Percentiles rank a stretch among this genome's conserved stretches.
These are phyloP conservation scores for Kwoniella botswanensis DNA, from an alignment of 768 basidiomycete genomes.

Conservation along the genomic window DNA sequence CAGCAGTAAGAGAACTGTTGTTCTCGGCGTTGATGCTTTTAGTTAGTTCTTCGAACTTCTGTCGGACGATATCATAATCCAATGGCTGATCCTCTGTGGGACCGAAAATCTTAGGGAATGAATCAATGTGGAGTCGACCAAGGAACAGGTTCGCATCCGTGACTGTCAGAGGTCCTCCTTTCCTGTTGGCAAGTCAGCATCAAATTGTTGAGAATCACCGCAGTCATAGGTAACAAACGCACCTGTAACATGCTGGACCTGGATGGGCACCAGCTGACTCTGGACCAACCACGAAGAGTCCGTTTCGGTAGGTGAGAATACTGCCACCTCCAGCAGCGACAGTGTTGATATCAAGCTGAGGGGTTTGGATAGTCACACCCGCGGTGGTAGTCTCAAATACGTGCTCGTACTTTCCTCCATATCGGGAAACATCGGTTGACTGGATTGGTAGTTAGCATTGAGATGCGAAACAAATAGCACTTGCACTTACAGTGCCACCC, in stretches of 20 bases:
- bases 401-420: conserved; percentile 85
- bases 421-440: conserved; percentile 77
- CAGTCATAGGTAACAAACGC: neutral
- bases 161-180: conserved; percentile 75
- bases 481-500: conserved; percentile 65
- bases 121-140: conserved; percentile 32
- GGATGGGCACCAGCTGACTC: conserved; percentile 59
- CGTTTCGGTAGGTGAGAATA: conserved; percentile 83
- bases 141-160: conserved; percentile 52
- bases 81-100: conserved; percentile 82
- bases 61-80: conserved; percentile 76
- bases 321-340: conserved; percentile 83
- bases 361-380: conserved; percentile 46
- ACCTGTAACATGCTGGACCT: conserved; percentile 27
- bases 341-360: conserved; percentile 51
- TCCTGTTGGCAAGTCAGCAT: conserved; percentile 86
- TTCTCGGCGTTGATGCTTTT: conserved; percentile 62
- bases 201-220: conserved; percentile 63
- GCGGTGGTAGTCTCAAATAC: conserved; percentile 61
- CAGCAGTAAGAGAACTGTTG: conserved; percentile 17
- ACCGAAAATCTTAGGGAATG: conserved; percentile 83
- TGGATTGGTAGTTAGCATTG: neutral
- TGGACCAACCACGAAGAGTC: conserved; percentile 89
- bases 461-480: neutral
- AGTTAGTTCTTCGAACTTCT: conserved; percentile 64